These are phyloP conservation scores for Bryopsis sp. DNA, from an alignment of 139 green algal species.

Conservation along the genomic window DNA sequence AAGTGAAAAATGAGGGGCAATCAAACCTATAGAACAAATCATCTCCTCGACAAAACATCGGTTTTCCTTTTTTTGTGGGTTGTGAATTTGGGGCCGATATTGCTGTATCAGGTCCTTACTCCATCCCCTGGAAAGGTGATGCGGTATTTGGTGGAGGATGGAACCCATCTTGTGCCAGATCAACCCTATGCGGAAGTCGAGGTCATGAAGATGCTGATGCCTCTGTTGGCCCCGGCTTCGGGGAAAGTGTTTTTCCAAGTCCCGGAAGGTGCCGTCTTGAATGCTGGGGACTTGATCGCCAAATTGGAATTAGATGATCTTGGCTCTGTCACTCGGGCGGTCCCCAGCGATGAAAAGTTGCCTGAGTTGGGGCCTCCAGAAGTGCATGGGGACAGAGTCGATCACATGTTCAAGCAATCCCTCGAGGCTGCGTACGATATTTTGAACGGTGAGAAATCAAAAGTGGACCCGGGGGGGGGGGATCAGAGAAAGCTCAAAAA, in stretches of 20 bases:
- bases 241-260: slow-evolving; percentile 60
- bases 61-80: not conserved
- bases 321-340: slow-evolving; percentile 24
- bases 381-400: slow-evolving; percentile 29
- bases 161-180: slow-evolving; percentile 48
- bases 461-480: too few relatives aligned
- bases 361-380: slow-evolving; percentile 66
- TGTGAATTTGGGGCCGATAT: slow-evolving; percentile 18
- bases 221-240: slow-evolving; percentile 56
- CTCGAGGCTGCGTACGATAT: slow-evolving; percentile 45
- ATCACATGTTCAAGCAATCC: slow-evolving; percentile 43
- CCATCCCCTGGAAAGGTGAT: slow-evolving; percentile 72
- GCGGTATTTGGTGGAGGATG: slow-evolving; percentile 65
- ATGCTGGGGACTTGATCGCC: slow-evolving; percentile 69
- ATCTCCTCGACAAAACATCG: slow-evolving; percentile 1
- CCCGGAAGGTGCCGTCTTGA: slow-evolving; percentile 63
- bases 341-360: slow-evolving; percentile 34
- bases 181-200: slow-evolving; percentile 71
- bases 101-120: slow-evolving; percentile 32
- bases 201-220: slow-evolving; percentile 96
- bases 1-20: too few relatives aligned
- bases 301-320: slow-evolving; percentile 65
- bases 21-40: too few relatives aligned
- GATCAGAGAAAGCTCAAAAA: too few relatives aligned
- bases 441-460: slow-evolving; percentile 55